Conservation (phyloP, 768 basidiomycete species). For the Suillus tomentosus region DNA sequence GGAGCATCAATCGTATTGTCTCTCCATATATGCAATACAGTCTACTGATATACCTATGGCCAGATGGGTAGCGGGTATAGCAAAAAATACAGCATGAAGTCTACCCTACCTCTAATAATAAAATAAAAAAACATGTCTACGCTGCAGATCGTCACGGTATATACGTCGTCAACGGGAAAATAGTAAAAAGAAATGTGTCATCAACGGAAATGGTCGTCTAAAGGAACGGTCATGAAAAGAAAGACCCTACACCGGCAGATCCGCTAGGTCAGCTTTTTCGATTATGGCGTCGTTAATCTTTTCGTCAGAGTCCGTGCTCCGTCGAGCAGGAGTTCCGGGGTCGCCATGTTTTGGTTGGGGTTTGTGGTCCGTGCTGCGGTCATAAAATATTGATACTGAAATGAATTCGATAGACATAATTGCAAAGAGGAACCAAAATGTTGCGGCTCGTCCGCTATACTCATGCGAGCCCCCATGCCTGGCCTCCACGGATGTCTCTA, state of each 20-base stretch:
- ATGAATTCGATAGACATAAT: constrained; percentile 35
- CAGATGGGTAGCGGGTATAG: background rate
- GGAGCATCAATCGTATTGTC: background rate
- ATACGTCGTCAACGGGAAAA: background rate
- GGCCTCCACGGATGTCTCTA: constrained; percentile 46
- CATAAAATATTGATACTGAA: constrained; percentile 38
- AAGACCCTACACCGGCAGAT: background rate
- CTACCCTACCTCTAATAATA: background rate
- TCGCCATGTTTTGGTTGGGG: constrained; percentile 7
- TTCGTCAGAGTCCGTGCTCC: too few relatives aligned
- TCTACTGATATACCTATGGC: background rate
- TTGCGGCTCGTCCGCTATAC: constrained; percentile 45
- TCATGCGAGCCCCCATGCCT: constrained; percentile 31
- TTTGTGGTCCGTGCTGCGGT: constrained; percentile 19
- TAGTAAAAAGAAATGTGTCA: background rate
- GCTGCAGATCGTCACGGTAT: background rate
- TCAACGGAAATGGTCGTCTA: background rate
- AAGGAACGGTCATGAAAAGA: background rate
- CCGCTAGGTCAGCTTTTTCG: background rate
- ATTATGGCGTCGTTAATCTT: background rate
- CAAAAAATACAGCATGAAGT: background rate
- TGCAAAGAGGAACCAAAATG: constrained; percentile 47
- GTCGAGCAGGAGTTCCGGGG: background rate
- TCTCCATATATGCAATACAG: background rate
- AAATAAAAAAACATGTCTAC: background rate